Evolutionary conservation across 129 eudicot species (phyloP).

Genomic region (Lactuca sativa): DNA sequence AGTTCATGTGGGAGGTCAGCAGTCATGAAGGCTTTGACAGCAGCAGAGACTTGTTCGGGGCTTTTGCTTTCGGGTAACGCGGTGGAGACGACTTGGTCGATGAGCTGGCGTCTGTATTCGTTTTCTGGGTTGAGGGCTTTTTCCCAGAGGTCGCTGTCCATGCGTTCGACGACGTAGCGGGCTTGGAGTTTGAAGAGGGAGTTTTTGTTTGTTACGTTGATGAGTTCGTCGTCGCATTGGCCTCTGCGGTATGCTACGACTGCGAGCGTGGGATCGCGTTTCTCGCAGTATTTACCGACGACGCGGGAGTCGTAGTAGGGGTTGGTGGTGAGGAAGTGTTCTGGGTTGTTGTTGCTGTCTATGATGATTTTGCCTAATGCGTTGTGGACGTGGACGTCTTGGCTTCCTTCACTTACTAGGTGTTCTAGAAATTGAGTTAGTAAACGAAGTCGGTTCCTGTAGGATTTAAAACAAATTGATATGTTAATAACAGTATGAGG

Average conservation of each 20-base stretch:
- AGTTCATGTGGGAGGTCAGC: constrained; percentile 99
- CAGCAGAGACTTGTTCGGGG: constrained; percentile 99
- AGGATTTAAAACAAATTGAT: constrained; percentile 22
- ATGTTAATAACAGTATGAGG: constrained; percentile 9
- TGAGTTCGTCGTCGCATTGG: constrained; percentile 97
- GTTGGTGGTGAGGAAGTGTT: constrained; percentile 98
- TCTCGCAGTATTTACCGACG: constrained; percentile 99
- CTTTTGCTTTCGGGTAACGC: constrained; percentile 98
- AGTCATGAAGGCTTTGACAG: constrained; percentile 98
- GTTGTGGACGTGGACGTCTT: constrained; percentile 96
- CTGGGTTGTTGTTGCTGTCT: constrained; percentile 97
- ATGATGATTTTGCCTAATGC: constrained; percentile 96
- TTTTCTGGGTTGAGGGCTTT: constrained; percentile 96
- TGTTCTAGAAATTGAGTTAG: constrained; percentile 98
- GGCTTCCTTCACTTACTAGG: constrained; percentile 99
- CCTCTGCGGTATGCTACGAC: constrained; percentile 99
- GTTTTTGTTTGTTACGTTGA: constrained; percentile 92
- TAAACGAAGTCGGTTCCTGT: constrained; percentile 93
- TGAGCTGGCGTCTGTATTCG: constrained; percentile 92
- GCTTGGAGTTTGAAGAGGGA: constrained; percentile 95
- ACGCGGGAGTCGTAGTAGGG: constrained; percentile 98
- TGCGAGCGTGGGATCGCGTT: constrained; percentile 99
- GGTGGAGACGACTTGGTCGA: constrained; percentile 97
- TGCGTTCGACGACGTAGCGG: constrained; percentile 96
- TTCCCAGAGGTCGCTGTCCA: constrained; percentile 99